Conservation (phyloP, 2,329 filamentous ascomycete species). For the Beauveria rudraprayagi region DNA sequence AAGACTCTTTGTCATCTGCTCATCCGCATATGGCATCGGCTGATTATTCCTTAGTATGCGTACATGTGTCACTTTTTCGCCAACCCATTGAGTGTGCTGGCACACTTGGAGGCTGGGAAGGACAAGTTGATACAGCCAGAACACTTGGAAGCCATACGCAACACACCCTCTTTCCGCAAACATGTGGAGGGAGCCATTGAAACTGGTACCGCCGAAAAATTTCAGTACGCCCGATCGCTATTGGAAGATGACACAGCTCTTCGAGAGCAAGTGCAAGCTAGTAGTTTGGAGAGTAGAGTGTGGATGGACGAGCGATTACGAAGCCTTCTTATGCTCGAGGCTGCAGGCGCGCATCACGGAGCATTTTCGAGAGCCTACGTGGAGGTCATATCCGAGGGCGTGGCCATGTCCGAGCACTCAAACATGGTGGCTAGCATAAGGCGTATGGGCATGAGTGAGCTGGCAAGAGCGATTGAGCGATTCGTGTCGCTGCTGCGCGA, state of each 20-base stretch:
- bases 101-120: conserved; percentile 26
- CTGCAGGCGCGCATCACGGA: conserved; percentile 26
- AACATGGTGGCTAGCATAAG: conserved; percentile 51
- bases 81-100: conserved; percentile 62
- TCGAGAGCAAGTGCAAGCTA: conserved; percentile 30
- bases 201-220: conserved; percentile 31
- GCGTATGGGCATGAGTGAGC: conserved; percentile 37
- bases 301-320: conserved; percentile 38
- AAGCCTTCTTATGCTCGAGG: conserved; percentile 38
- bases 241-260: conserved; percentile 55
- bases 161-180: conserved; percentile 59
- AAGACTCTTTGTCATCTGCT: neutral
- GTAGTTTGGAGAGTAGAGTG: conserved; percentile 25
- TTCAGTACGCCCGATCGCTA: conserved; percentile 37
- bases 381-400: conserved; percentile 48
- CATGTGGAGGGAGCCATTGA: conserved; percentile 42
- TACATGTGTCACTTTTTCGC: conserved; percentile 85
- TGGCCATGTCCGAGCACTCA: conserved; percentile 43
- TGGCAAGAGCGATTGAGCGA: conserved; percentile 21
- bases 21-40: neutral
- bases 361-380: conserved; percentile 53
- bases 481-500: conserved; percentile 22
- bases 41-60: conserved; percentile 48
- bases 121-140: conserved; percentile 42
- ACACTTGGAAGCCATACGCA: conserved; percentile 60